Evolutionary conservation across 768 basidiomycete genomes (phyloP), one percentile per base, ranked within the genome.

Genomic region (Melanogaster broomeanus): DNA sequence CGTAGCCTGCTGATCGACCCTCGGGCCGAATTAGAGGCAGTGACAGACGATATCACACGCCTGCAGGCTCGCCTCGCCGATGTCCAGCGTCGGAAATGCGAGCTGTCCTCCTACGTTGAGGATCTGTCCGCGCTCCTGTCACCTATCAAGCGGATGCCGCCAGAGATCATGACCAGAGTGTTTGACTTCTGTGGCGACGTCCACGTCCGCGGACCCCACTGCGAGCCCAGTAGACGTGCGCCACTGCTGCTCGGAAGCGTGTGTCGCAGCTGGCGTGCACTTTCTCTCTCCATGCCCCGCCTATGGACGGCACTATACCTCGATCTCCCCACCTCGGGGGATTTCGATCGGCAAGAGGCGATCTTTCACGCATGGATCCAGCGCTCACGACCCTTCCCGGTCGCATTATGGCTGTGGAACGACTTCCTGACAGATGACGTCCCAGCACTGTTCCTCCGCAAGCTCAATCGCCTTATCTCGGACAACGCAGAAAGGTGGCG

Each of bases 361-460:
- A 59, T 68, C 48, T 51, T 67, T 42, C 21, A 48, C 6, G 55
- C 61, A 1, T 67, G 66, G 66, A 52, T 67, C 48, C 58, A 62
- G 21, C 66, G 66, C 28, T 49, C 66, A 1, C 64, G 57, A 25
- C 66, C 63, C 0, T 52, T 64, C 18, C 53, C 62, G 42, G 45
- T 67, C 43, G 60, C 66, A 0, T 21, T 68, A 2, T 67, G 66
- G 66, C 39, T 67, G 1, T 67, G 66, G 66, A 67, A 67, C 43
- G 64, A 67, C 52, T 68, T 67, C 54, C 52, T 68, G 55, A 64
- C 66, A 2, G 66, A 67, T 52, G 66, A 68, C 55, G 58, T 67
- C 47, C 66, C 66, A 13, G 48, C 58, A 1, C 1, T 42, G 13
- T 63, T 67, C 33, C 65, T 67, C 30, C 61, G 59, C 45, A 56